Percentiles rank a stretch among this genome's conserved stretches.
These are phyloP conservation scores for Micractinium conductrix DNA, from an alignment of 139 green algal species.

Conservation along the genomic window DNA sequence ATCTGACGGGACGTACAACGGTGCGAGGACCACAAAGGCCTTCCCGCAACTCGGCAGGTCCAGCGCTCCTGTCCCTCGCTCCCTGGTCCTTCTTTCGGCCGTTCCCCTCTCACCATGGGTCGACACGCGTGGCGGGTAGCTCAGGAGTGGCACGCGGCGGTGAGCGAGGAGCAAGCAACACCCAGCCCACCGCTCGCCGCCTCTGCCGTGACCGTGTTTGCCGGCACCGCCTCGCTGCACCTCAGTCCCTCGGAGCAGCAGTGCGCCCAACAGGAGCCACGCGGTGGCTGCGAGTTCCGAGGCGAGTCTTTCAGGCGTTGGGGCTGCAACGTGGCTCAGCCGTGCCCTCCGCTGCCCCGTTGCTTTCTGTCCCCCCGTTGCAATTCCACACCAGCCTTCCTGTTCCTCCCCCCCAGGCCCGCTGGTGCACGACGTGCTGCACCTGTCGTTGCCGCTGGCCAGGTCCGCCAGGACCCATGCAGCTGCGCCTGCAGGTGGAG, in stretches of 20 bases:
- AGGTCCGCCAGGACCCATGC: not conserved
- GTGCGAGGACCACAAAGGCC: no score
- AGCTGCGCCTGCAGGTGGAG: constrained; percentile 3
- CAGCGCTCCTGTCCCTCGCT: no score
- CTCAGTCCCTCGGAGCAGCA: not conserved
- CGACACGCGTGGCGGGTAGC: not conserved
- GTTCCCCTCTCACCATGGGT: not conserved
- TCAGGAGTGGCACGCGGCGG: not conserved
- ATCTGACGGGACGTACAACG: no score
- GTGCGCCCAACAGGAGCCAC: no score
- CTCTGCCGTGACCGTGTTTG: constrained; percentile 3
- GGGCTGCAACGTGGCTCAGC: no score
- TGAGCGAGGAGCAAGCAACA: not conserved
- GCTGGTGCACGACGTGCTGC: not conserved
- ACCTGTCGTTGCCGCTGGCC: not conserved
- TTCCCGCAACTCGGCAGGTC: no score
- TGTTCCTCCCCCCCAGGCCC: not conserved
- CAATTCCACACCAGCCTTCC: not conserved
- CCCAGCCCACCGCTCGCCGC: not conserved
- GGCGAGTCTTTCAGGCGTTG: no score
- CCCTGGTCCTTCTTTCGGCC: not conserved
- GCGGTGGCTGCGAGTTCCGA: not conserved
- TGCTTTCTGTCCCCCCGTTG: not conserved
- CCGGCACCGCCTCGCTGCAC: constrained; percentile 1
- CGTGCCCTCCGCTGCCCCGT: no score